Base-by-base conservation (phyloP, 2,329 filamentous ascomycete species). In the Fusarium protoensiforme region DNA sequence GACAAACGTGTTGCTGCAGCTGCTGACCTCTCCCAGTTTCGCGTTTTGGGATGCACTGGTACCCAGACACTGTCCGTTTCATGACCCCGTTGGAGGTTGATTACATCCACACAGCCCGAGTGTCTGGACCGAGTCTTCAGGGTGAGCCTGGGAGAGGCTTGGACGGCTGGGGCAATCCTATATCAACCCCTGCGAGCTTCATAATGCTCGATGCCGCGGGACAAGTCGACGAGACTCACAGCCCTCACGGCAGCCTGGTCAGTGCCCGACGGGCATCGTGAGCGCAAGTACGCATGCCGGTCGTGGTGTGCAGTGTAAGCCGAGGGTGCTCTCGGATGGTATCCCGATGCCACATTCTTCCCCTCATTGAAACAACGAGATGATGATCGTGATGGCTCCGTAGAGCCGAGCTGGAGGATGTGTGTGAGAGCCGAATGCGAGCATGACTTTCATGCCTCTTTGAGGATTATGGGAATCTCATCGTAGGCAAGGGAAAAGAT, bases 371-470 rank as follows among this genome's bases (percentile, higher is more conserved):
- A 43, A 41, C 18, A 39, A 31, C 20, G 31, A 71, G 62, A 56
- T 51, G 71, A 51, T 46, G n/a, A 68, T 48, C 22, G 22, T 27
- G 41, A 62, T 46, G 29, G 60, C 39, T 39, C 71, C 69, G 39
- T 43, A 64, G 20, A 29, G 33, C 36, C 36, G 48, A 64, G 31
- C 20, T 61, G 63, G 35, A 61, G 53, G 22, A 35, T 59, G 14
- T 51, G 41, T n/a, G 20, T 33, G 31, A 22, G 33, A 54, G 20
- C 43, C 33, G 56, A 38, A 56, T 39, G 51, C 20, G 60, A 39
- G 38, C n/a, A 36, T 41, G 56, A 46, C 41, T 20, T 46, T 24
- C 22, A 24, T 46, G 24, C 43, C 38, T 33, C 38, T 16, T 18
- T 31, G n/a, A n/a, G 27, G 35, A 10, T 51, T 13, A 22, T 41